Evolutionary conservation across 1,284 basidiomycete species (phyloP).

Genomic region (Rhodotorula sp.): DNA sequence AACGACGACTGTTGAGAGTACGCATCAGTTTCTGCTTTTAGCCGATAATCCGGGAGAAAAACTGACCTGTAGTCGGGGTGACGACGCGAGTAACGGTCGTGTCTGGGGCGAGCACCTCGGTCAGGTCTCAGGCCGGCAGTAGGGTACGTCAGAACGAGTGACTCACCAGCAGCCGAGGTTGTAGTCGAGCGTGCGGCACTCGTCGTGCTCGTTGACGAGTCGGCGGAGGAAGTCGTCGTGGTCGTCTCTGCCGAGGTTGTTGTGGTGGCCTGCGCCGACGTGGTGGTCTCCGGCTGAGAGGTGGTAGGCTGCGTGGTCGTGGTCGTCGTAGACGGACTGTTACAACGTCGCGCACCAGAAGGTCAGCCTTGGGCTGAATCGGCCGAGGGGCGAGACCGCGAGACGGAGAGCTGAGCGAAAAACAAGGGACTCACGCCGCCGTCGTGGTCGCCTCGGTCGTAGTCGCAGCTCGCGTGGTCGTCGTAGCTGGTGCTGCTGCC

Average conservation of each 20-base stretch:
- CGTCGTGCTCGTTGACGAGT: neutral
- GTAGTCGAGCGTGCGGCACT: neutral
- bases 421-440: no score
- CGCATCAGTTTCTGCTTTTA: neutral
- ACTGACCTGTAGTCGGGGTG: constrained; percentile 34
- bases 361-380: no score
- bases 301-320: neutral
- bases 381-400: no score
- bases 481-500: neutral
- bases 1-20: constrained; percentile 27
- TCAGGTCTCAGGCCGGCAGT: neutral
- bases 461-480: neutral
- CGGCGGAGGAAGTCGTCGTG: neutral
- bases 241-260: neutral
- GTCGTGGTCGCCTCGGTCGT: neutral
- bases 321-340: neutral
- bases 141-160: neutral
- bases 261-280: neutral
- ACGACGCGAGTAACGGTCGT: constrained; percentile 31
- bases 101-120: neutral
- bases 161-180: neutral
- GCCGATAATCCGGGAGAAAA: neutral
- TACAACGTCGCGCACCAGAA: no score
- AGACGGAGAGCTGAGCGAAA: no score
- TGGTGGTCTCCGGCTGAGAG: no score